phyloP scores from a whole-genome alignment of 495 filamentous ascomycete species.

The Penicillium pulvis region DNA sequence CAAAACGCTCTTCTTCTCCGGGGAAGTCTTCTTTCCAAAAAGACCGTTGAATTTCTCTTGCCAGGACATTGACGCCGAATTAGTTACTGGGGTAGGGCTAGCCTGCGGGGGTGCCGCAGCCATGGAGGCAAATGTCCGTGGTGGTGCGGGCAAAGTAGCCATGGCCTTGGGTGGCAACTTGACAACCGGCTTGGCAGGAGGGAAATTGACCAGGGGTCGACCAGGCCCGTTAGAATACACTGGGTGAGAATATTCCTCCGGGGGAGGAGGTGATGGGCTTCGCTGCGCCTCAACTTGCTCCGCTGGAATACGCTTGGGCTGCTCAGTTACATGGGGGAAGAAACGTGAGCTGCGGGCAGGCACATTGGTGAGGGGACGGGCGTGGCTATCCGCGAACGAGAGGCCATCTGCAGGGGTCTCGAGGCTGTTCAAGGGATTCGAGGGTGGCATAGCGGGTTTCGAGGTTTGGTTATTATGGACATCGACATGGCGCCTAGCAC shows the following conservation, averaged over 20 bases:
- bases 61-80: slow-evolving; percentile 54
- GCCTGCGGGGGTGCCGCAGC: slow-evolving; percentile 46
- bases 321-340: slow-evolving; percentile 60
- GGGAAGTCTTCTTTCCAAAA: slow-evolving; percentile 59
- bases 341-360: slow-evolving; percentile 64
- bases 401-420: slow-evolving; percentile 40
- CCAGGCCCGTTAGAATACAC: slow-evolving; percentile 66
- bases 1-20: slow-evolving; percentile 54
- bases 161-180: slow-evolving; percentile 63
- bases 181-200: slow-evolving; percentile 67
- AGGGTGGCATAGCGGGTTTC: slow-evolving; percentile 7
- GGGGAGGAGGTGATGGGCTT: slow-evolving; percentile 69
- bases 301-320: slow-evolving; percentile 37
- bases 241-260: slow-evolving; percentile 68
- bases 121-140: slow-evolving; percentile 58
- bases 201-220: slow-evolving; percentile 69
- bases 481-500: background rate
- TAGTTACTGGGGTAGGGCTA: slow-evolving; percentile 10
- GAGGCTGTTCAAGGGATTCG: slow-evolving; percentile 38
- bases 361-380: slow-evolving; percentile 40
- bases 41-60: slow-evolving; percentile 75
- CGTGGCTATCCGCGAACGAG: slow-evolving; percentile 38
- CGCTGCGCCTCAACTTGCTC: slow-evolving; percentile 36
- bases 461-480: background rate
- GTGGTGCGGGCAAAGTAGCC: slow-evolving; percentile 44